These are phyloP conservation scores for Talaromyces sp. DNA, from an alignment of 2,329 filamentous ascomycete genomes.

Conservation along the genomic window DNA sequence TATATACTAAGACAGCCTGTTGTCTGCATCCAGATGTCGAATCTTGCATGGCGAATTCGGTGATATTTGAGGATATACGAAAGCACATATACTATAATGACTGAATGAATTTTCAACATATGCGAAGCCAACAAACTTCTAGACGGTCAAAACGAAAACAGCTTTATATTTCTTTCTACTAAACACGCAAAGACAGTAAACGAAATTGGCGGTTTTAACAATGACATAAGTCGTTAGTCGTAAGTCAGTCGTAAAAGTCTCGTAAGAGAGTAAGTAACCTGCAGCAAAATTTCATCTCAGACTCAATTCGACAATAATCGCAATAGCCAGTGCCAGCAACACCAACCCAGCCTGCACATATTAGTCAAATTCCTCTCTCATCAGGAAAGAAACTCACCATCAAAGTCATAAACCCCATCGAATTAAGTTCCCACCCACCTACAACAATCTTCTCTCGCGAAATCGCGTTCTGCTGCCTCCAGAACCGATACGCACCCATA, in stretches of 20 bases:
- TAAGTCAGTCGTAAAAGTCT: background rate
- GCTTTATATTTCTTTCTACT: background rate
- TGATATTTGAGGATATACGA: background rate
- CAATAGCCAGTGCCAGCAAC: conserved; percentile 6
- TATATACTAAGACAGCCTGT: background rate
- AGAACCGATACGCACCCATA: conserved; percentile 55
- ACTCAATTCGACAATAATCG: conserved; percentile 1
- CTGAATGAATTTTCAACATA: background rate
- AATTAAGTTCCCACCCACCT: conserved; percentile 54
- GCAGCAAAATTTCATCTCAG: background rate
- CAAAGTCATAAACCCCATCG: conserved; percentile 41
- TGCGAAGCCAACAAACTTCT: no score
- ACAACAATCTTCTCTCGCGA: conserved; percentile 51
- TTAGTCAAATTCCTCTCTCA: background rate
- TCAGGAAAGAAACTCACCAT: conserved; percentile 39
- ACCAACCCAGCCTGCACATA: conserved; percentile 1
- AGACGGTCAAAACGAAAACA: background rate
- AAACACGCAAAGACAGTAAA: background rate
- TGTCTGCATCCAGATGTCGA: background rate
- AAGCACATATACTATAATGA: background rate
- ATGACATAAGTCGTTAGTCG: background rate
- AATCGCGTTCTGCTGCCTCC: conserved; percentile 56
- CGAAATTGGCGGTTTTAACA: background rate
- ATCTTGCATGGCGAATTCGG: background rate
- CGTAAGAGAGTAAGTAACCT: background rate